A percentile compares a stretch with the other conserved stretches of the same genome.
These are phyloP conservation scores for Cucumis sativus DNA, from an alignment of 306 rosid genomes.

Conservation along the genomic window DNA sequence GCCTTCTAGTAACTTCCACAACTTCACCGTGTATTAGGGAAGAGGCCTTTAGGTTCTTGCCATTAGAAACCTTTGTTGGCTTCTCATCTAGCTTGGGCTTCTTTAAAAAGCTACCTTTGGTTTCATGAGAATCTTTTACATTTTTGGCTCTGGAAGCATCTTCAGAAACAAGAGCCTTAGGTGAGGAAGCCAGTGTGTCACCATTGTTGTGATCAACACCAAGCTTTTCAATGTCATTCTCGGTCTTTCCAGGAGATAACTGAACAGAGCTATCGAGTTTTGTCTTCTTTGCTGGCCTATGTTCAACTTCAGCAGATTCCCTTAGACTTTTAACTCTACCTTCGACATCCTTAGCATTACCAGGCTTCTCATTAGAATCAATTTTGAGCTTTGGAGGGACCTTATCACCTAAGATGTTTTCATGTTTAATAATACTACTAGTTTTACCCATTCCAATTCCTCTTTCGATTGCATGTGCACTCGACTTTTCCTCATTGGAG, in stretches of 20 bases:
- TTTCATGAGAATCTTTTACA: conserved; percentile 17
- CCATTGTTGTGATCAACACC: conserved; percentile 8
- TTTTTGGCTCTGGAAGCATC: conserved; percentile 15
- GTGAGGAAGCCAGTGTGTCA: conserved; percentile 13
- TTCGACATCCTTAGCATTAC: neutral
- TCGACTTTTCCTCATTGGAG: conserved; percentile 18
- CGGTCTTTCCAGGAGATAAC: conserved; percentile 14
- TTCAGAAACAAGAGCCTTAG: conserved; percentile 1
- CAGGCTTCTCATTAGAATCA: conserved; percentile 16
- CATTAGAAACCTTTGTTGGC: conserved; percentile 10
- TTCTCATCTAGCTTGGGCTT: conserved; percentile 29
- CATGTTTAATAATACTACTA: neutral
- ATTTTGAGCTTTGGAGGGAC: conserved; percentile 6
- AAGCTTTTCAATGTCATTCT: conserved; percentile 9
- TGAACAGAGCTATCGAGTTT: conserved; percentile 19
- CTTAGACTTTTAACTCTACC: conserved; percentile 8
- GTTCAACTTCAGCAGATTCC: conserved; percentile 19
- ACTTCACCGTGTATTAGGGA: conserved; percentile 17
- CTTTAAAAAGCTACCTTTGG: conserved; percentile 29
- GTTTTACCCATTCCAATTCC: conserved; percentile 7
- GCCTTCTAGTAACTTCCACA: conserved; percentile 37
- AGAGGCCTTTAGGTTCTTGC: conserved; percentile 27
- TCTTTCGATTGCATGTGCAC: conserved; percentile 2
- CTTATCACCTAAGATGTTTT: conserved; percentile 8
- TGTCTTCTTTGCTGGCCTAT: conserved; percentile 32